Conservation (phyloP, 208 protist genomes). For the Acanthamoeba quina region DNA sequence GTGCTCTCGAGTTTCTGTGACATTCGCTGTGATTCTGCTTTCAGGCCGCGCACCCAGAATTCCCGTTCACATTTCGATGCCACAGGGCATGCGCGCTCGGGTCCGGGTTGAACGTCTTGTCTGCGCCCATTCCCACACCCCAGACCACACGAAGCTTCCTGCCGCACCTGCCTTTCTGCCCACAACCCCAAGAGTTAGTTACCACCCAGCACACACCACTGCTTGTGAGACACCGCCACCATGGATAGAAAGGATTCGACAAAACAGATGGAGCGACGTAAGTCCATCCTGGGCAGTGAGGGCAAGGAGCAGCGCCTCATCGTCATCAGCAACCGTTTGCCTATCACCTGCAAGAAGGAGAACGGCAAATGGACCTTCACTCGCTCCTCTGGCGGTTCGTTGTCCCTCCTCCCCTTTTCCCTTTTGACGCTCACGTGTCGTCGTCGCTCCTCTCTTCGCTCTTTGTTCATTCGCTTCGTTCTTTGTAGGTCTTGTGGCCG, state of each 20-base stretch:
- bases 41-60: neutral
- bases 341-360: constrained; percentile 78
- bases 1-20: neutral
- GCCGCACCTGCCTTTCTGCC: neutral
- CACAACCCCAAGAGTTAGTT: neutral
- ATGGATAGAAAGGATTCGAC: constrained; percentile 6
- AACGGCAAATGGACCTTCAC: constrained; percentile 77
- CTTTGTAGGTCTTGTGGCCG: no score
- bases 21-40: neutral
- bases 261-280: constrained; percentile 39
- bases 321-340: constrained; percentile 82
- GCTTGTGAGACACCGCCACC: neutral
- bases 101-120: neutral
- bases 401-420: neutral
- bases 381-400: constrained; percentile 76
- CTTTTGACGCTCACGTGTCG: constrained; percentile 66
- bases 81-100: neutral
- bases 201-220: neutral
- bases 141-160: neutral
- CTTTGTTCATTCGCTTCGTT: no score
- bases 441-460: neutral
- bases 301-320: constrained; percentile 77
- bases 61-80: constrained; percentile 58
- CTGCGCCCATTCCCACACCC: neutral
- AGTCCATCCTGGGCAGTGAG: constrained; percentile 53